Evolutionary conservation across 2,329 filamentous ascomycete genomes (phyloP), one percentile per base, ranked within the genome.

Genomic region (Cyphellophora europaea): DNA sequence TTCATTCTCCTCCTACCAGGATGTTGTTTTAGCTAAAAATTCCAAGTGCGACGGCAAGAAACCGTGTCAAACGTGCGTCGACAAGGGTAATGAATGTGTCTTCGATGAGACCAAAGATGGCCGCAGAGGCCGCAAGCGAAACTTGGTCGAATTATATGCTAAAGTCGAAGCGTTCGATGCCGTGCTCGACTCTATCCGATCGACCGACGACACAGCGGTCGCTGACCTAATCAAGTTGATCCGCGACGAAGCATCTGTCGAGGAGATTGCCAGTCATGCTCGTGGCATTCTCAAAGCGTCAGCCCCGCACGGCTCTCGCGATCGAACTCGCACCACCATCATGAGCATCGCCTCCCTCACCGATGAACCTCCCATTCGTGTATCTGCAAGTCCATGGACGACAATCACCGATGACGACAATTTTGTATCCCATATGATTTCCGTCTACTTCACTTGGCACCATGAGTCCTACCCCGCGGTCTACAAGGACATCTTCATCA

Each of bases 371-470:
- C 32, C 19, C 15, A 25, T 33, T 8, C 32, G 19, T 8, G 32
- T 33, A 8, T 12, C 32, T 25, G 32, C 32, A 15, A 33, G 21
- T 10, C 53, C 54, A 4, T 57, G 54, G 53, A 57, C 54, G n/a
- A 50, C 41, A 8, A 48, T 55, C 19, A 57, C 53, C 11, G 48
- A 49, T 27, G 54, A 56, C 30, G 51, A 51, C 11, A 45, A 50
- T 27, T 44, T 56, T 8, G 52, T 57, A 3, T 56, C 54, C 0
- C 54, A 57, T 25, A 35, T 58, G 21, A 36, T 57, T 2, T 56
- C 54, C 4, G 33, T 57, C 8, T 57, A 51, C 43, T 47, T 57
- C 12, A 54, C 54, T 5, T 58, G 55, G 54, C 48, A 43, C 13
- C 50, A 53, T 33, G 46, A 38, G 6, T 46, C 49, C 13, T 51